Evolutionary conservation across 495 filamentous ascomycete genomes (phyloP), one percentile per base, ranked within the genome.

Genomic region (Apiosordaria backusii): DNA sequence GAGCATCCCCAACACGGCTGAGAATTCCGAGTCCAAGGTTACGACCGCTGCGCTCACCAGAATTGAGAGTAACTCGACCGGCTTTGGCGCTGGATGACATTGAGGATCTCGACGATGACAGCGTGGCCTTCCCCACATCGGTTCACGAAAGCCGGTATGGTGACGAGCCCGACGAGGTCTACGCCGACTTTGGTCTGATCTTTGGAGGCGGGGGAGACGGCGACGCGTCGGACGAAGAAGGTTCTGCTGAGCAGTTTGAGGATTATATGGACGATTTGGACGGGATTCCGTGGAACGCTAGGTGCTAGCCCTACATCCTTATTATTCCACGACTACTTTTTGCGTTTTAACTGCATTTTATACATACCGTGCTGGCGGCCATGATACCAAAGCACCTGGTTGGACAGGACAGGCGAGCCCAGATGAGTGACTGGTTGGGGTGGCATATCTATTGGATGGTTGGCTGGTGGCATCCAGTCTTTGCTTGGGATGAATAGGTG

Each of bases 121-220:
- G 76, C 29, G 76, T 80, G 29, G 76, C 81, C 15, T 82, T 82
- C 25, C 80, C 81, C 0, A 77, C 77, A 18, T 75, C 76, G 22
- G 79, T 78, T 55, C 78, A 79, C 61, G 80, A 80, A 21, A 79
- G 76, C 18, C 74, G 78, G 27, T 81, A 82, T 50, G 76, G 71
- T 4, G 76, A 77, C 26, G 74, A 76, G 24, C 75, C 75, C 1
- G 80, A 81, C 19, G 80, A 82, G 21, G 80, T 82, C 16, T 83
- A 83, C 57, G 78, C 80, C 0, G 80, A 83, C 63, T 83, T 83
- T 64, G 77, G 79, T 0, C 74, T 81, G 13, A 69, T 83, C 3
- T 83, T 83, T 65, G 80, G 79, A 0, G 69, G 73, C 1, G 64
- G 59, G 22, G 68, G 65, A 0, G 74, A 67, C 1, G 67, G 64